phyloP scores from a whole-genome alignment of 352 stramenopile genomes.

The Vaucheria bursata region DNA sequence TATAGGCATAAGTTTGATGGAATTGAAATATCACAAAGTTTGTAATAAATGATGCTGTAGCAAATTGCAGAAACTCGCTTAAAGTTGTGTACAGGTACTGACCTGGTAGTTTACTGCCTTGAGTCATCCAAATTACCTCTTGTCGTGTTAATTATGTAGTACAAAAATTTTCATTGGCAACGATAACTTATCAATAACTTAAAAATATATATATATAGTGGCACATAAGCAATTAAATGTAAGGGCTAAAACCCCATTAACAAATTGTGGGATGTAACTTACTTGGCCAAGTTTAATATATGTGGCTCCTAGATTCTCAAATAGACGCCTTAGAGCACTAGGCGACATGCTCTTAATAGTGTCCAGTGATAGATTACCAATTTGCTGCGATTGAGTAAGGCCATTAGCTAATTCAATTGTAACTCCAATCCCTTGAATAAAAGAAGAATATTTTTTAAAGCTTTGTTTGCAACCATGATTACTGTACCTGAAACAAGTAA shows the following conservation, averaged over 20 bases:
- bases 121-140: too few relatives aligned
- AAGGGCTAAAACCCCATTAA: neutral
- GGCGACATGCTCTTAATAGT: slow-evolving; percentile 1
- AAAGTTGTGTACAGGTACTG: neutral
- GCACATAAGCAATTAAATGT: neutral
- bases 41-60: neutral
- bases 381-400: neutral
- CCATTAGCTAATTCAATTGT: neutral
- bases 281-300: slow-evolving; percentile 64
- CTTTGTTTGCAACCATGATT: neutral
- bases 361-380: neutral
- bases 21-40: neutral
- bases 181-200: neutral
- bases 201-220: neutral
- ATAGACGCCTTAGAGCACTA: slow-evolving; percentile 49
- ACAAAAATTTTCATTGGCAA: too few relatives aligned
- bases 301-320: slow-evolving; percentile 65
- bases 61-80: neutral
- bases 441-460: too few relatives aligned
- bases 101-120: neutral
- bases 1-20: neutral
- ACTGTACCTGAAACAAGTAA: neutral
- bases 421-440: neutral
- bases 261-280: neutral
- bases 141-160: too few relatives aligned